Evolutionary conservation across 2,329 filamentous ascomycete genomes (phyloP), one percentile per base, ranked within the genome.

Genomic region (Apiospora pterosperma): DNA sequence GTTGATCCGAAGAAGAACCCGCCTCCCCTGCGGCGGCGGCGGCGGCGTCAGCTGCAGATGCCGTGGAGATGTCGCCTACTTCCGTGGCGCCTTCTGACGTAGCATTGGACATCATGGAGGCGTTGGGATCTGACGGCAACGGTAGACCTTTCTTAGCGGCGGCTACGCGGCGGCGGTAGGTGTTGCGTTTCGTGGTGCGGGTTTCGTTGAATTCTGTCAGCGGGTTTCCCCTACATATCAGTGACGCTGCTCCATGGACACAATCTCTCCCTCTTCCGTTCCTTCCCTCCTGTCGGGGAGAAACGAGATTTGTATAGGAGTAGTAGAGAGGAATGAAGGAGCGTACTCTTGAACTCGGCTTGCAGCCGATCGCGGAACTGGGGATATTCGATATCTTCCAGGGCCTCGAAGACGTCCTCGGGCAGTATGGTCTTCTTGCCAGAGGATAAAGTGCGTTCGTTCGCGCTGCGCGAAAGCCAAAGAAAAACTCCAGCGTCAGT

Each of bases 381-480:
- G n/a, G 83, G 83, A 60, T 92, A 92, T 75, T 95, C 92, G 59
- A 89, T 85, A 41, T 92, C 89, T n/a, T 91, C 88, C 59, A 96
- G 83, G 0, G 91, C 92, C 61, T 88, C 88, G 73, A 94, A 88
- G 44, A 96, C 90, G 74, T 95, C 91, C 44, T 85, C 83, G 0
- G 91, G 90, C 71, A 87, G 85, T 70, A 96, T 90, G 0, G 91
- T 95, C 80, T 94, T 94, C 75, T 93, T 91, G 74, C 85, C 86
- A n/a, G 84, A 83, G 60, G 79, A 79, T 62, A 84, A 76, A 7
- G 92, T 92, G 71, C 88, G 84, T 70, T 92, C 90, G 71, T 92
- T 93, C 55, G 92, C 90, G 67, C 91, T 94, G 67, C 14, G 42
- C 28, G 14, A 25, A 34, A 36, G 12, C 63, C n/a, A 36, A 62